Evolutionary conservation across 106 monocot species (phyloP).

Genomic region (Allium cepa): DNA sequence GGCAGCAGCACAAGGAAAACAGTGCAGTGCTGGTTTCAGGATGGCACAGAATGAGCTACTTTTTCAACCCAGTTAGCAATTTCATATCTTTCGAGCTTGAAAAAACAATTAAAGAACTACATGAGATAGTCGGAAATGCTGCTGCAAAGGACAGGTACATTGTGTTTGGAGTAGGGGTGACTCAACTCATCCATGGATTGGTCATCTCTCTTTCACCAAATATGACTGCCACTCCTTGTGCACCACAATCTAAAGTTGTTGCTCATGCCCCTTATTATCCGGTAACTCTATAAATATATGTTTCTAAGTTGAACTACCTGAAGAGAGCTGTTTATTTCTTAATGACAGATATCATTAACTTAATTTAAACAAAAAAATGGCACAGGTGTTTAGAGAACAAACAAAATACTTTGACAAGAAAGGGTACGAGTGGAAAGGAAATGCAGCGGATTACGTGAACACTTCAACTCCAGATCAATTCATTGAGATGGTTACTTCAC

Average conservation of each 20-base stretch:
- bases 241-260: constrained; percentile 40
- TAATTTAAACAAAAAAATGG: no score
- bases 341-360: no score
- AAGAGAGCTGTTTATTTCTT: no score
- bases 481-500: constrained; percentile 33
- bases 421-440: no score
- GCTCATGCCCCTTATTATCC: constrained; percentile 50
- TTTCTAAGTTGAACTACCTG: no score
- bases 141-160: constrained; percentile 37
- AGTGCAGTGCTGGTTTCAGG: constrained; percentile 54
- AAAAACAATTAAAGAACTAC: constrained; percentile 52
- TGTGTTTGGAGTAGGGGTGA: constrained; percentile 58
- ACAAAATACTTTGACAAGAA: no score
- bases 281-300: constrained; percentile 8
- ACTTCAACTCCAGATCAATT: no score
- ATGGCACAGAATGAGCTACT: constrained; percentile 81
- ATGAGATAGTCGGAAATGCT: constrained; percentile 56
- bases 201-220: constrained; percentile 53
- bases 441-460: no score
- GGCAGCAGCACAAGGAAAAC: constrained; percentile 35
- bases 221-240: background rate
- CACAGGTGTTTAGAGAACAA: no score
- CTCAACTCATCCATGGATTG: constrained; percentile 60
- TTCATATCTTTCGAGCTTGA: constrained; percentile 53
- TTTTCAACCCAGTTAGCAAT: constrained; percentile 6